Evolutionary conservation across 2,329 filamentous ascomycete species (phyloP), one percentile per base, ranked within the genome.

Genomic region (Bisporella sp.): DNA sequence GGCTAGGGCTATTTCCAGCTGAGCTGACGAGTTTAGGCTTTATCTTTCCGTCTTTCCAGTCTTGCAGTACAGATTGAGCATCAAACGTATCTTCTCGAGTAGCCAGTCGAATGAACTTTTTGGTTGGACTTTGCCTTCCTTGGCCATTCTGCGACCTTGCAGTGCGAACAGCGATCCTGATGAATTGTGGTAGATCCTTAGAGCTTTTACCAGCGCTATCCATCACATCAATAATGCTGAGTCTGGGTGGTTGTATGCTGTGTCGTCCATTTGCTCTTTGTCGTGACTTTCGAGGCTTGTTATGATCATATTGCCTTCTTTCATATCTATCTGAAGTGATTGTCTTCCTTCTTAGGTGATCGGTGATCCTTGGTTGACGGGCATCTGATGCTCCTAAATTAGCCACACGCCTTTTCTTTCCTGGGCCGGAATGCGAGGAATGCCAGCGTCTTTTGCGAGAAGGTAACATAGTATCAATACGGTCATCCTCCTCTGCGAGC

Each of bases 201-300:
- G 47, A 43, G 21, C 39, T 33, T 11, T 41, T 31, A 9, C 28
- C 35, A 32, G 59, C 2, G 69, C 62, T 54, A 76, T 73, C 42
- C 28, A 49, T 69, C 28, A 82, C 73, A 63, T 85, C 81, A n/a
- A 84, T 61, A 49, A 85, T 82, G 56, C 81, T 76, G 21, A 85
- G 69, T 21, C 63, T 66, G 4, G 78, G 77, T n/a, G 75, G 67
- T 5, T 39, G 11, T 31, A 47, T 33, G 29, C 35, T 54, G 41
- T 33, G 40, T 5, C 31, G 21, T 9, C 28, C 37, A 30, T 6
- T n/a, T 21, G 21, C 21, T 21, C 21, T 21, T 21, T 21, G 21
- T 21, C 21, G 21, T 33, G 30, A n/a, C 6, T 31, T 43, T 21
- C 13, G 41, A 31, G n/a, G 31, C 32, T 28, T 42, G 8, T 32